Percentiles rank a stretch among this genome's conserved stretches.
Evolutionary conservation across 2,329 filamentous ascomycete species (phyloP).

Genomic region (Dothidotthia symphoricarpi): DNA sequence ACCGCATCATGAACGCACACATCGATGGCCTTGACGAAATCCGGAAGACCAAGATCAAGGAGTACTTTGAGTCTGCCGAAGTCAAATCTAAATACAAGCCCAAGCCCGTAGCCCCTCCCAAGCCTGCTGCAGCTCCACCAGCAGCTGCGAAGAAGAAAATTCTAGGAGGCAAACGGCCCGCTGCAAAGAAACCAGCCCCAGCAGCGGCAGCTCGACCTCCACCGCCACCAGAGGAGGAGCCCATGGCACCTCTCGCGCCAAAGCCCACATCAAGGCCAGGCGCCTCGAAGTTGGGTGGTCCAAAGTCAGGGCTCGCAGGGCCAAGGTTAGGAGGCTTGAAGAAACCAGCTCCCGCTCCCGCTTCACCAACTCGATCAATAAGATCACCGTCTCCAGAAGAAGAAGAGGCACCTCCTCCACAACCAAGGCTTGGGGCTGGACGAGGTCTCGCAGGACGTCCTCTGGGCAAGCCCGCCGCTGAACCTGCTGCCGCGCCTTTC

Average conservation of each 20-base stretch:
- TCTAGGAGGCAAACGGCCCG: constrained; percentile 52
- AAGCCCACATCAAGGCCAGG: constrained; percentile 57
- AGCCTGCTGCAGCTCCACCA: constrained; percentile 52
- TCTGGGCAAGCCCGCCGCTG: constrained; percentile 79
- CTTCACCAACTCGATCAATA: constrained; percentile 45
- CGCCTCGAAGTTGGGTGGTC: constrained; percentile 41
- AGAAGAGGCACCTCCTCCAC: constrained; percentile 45
- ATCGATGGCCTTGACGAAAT: constrained; percentile 93
- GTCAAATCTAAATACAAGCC: constrained; percentile 91
- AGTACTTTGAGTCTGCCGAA: constrained; percentile 78
- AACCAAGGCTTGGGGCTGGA: constrained; percentile 62
- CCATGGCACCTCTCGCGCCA: constrained; percentile 57
- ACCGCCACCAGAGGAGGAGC: constrained; percentile 43
- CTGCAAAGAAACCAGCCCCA: constrained; percentile 53
- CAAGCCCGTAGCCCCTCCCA: constrained; percentile 65
- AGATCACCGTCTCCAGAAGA: constrained; percentile 48
- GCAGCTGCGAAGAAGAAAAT: constrained; percentile 41
- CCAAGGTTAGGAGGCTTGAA: constrained; percentile 44
- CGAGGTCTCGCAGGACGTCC: constrained; percentile 81
- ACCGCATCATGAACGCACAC: constrained; percentile 90
- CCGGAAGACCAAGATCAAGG: constrained; percentile 91
- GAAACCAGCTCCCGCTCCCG: constrained; percentile 42
- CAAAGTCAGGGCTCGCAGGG: constrained; percentile 42
- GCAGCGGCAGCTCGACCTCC: constrained; percentile 36
- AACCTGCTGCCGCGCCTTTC: constrained; percentile 50